A percentile compares a stretch with the other conserved stretches of the same genome.
phyloP scores from a whole-genome alignment of 768 basidiomycete species.

The Tylopilus felleus region DNA sequence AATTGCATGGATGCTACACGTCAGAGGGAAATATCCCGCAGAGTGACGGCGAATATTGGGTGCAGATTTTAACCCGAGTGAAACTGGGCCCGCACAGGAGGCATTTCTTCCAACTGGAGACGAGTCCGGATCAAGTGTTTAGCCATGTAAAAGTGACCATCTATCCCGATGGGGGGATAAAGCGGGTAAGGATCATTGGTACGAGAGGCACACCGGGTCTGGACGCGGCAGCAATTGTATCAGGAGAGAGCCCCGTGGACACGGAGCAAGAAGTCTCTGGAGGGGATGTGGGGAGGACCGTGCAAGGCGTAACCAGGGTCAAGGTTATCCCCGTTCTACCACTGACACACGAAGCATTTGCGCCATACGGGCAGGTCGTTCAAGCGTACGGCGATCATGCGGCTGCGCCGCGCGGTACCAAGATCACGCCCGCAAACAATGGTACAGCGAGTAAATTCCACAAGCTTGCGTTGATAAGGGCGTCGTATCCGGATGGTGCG shows the following conservation, averaged over 20 bases:
- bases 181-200: slow-evolving; percentile 84
- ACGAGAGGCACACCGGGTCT: slow-evolving; percentile 37
- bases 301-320: slow-evolving; percentile 11
- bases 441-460: slow-evolving; percentile 93
- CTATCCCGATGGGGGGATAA: slow-evolving; percentile 93
- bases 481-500: slow-evolving; percentile 57
- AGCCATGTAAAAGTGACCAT: slow-evolving; percentile 89
- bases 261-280: neutral
- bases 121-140: slow-evolving; percentile 53
- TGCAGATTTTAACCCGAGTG: slow-evolving; percentile 64
- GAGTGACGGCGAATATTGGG: slow-evolving; percentile 54
- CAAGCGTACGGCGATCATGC: slow-evolving; percentile 76
- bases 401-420: slow-evolving; percentile 64
- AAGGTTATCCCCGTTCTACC: slow-evolving; percentile 54
- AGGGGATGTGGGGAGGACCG: neutral
- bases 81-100: slow-evolving; percentile 87
- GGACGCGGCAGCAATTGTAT: slow-evolving; percentile 7
- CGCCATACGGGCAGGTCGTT: slow-evolving; percentile 85
- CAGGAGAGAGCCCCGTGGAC: slow-evolving; percentile 1
- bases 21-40: slow-evolving; percentile 35
- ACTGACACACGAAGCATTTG: slow-evolving; percentile 83
- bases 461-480: slow-evolving; percentile 70
- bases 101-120: slow-evolving; percentile 84
- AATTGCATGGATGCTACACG: slow-evolving; percentile 58
- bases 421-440: slow-evolving; percentile 80